Percentiles rank a stretch among this genome's conserved stretches.
Conservation (phyloP, 371 early-diverging fungal genomes). For the Cokeromyces recurvatus region DNA sequence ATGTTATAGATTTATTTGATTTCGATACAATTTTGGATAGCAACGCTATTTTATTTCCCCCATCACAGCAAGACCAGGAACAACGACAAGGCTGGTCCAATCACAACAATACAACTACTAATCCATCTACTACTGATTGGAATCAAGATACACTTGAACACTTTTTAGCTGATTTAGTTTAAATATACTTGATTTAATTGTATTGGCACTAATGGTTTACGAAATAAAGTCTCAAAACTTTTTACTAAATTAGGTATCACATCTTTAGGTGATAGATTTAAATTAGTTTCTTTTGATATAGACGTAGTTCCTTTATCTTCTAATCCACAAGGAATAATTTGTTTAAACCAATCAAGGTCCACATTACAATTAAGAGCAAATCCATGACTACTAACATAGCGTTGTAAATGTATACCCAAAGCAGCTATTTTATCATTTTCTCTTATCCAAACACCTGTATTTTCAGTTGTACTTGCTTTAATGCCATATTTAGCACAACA, state of each 20-base stretch:
- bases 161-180: constrained; percentile 9
- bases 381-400: constrained; percentile 92
- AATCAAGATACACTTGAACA: constrained; percentile 16
- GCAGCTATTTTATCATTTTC: constrained; percentile 75
- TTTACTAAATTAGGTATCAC: constrained; percentile 21
- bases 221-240: constrained; percentile 28
- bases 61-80: neutral
- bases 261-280: constrained; percentile 7
- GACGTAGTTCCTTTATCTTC: constrained; percentile 76
- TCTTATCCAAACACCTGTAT: constrained; percentile 88
- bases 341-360: constrained; percentile 79
- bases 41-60: constrained; percentile 11
- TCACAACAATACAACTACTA: no score
- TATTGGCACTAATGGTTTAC: constrained; percentile 19
- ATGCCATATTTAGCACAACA: constrained; percentile 66
- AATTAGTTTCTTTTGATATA: constrained; percentile 46
- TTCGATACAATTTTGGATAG: constrained; percentile 5
- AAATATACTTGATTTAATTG: neutral
- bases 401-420: constrained; percentile 80
- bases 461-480: constrained; percentile 59
- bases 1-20: constrained; percentile 3
- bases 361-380: constrained; percentile 90
- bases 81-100: neutral
- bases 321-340: constrained; percentile 92
- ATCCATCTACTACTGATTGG: constrained; percentile 13